Evolutionary conservation across 257 asterid species (phyloP), one percentile per base, ranked within the genome.

Genomic region (Nicotiana undulata): DNA sequence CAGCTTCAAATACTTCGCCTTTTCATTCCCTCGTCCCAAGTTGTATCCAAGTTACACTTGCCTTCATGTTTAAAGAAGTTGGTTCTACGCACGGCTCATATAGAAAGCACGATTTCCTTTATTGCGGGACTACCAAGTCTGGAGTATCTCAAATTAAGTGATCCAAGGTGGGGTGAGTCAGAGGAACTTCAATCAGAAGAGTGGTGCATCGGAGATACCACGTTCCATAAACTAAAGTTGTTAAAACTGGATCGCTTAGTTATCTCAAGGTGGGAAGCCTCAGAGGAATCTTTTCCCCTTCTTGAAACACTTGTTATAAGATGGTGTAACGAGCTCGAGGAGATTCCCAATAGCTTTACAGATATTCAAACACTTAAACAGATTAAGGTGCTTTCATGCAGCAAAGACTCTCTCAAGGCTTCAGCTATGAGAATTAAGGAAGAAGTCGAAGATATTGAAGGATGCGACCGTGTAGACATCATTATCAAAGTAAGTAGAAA

Each of bases 261-360:
- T 2, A 37, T 20, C n/a, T n/a, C 56, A 37, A 37, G n/a, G 18
- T 37, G 76, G 56, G 32, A 68, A 34, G 56, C 11, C n/a, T 68
- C 56, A 0, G 31, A 68, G 5, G 56, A 18, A 10, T 37, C 76
- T 3, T 68, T 68, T 68, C 76, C 76, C 6, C 1, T 9, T 29
- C 76, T 67, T 2, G 55, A 68, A 40, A 68, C 56, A 68, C 18
- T 60, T 10, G 32, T 37, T 68, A 68, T 68, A 68, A 10, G 0
- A 0, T 0, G 0, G 11, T 40, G 76, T 2, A 0, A 0, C 0
- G 0, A 2, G 0, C 56, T 37, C 2, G 31, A 37, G 56, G 55
- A 11, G 56, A 67, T 67, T 1, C 53, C 75, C 0, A 1, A 16
- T 32, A 34, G 52, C 28, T 34, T 49, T 11, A 3, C 17, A 49